Evolutionary conservation across 192 early-diverging fungal genomes (phyloP), one percentile per base, ranked within the genome.

Genomic region (Powellomyces hirtus): DNA sequence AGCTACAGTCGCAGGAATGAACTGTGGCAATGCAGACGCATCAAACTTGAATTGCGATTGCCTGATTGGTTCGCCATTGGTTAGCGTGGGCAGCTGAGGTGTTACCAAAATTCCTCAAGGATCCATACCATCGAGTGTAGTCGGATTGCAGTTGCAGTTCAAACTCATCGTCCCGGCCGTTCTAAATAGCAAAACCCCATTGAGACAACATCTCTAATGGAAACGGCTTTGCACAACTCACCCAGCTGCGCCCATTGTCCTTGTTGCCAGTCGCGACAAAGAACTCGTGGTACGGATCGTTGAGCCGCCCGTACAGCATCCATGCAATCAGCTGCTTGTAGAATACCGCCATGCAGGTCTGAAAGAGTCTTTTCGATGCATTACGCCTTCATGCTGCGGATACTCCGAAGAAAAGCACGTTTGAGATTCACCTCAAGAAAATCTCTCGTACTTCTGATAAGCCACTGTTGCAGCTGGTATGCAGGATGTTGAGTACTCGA

Each of bases 221-320:
- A n/a, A n/a, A n/a, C n/a, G n/a, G n/a, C n/a, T n/a, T 42, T 53
- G 51, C 10, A 11, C 51, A 53, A 53, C 16, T 53, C 40, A 42
- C 40, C 40, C 11, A 10, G 40, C n/a, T 42, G 40, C n/a, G n/a
- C n/a, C 44, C 22, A 45, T 45, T 45, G 44, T 45, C 22, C 44
- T 49, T 18, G 63, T 56, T 67, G 55, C 27, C n/a, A n/a, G 18
- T 55, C 27, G 30, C 44, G 24, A 92, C 76, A 59, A 92, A 92
- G 59, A 92, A 92, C 68, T 90, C 90, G 5, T 58, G 46, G 64
- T 79, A 73, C 0, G 87, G 77, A 64, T 89, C 88, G 36, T 72
- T 51, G 50, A 89, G 73, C 30, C 79, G 73, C 10, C 88, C 90
- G 73, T 88, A 88, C 7, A 92, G 69, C 58, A 89, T 79, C 88